Conservation (phyloP, 352 stramenopile genomes). For the Globisporangium viniferum region DNA sequence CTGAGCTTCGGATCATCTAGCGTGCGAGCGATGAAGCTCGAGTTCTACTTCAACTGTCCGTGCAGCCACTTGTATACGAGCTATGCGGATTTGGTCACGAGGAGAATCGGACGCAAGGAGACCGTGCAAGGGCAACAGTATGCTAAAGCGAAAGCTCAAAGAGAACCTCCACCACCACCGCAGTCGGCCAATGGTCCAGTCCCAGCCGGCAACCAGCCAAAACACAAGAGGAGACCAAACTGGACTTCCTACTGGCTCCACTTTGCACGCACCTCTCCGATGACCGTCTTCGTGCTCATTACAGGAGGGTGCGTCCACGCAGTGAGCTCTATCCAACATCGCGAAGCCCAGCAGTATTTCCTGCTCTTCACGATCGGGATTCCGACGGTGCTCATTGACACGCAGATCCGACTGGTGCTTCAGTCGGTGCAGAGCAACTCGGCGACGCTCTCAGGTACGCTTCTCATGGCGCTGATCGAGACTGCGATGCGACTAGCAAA, state of each 20-base stretch:
- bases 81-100: background rate
- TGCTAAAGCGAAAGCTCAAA: background rate
- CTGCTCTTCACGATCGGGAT: slow-evolving; percentile 14
- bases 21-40: slow-evolving; percentile 1
- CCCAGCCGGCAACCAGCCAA: background rate
- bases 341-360: background rate
- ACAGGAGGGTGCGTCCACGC: background rate
- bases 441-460: background rate
- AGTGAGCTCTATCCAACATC: background rate
- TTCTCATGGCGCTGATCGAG: background rate
- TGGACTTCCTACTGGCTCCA: background rate
- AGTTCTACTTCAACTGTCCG: background rate
- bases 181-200: too few species aligned
- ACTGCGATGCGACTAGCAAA: background rate
- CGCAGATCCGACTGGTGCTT: slow-evolving; percentile 16
- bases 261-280: background rate
- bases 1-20: background rate
- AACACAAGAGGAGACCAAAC: background rate
- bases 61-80: background rate
- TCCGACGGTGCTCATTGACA: slow-evolving; percentile 23
- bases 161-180: background rate
- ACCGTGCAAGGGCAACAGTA: background rate
- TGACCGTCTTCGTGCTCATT: background rate
- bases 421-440: background rate
- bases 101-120: background rate